A percentile compares a stretch with the other conserved stretches of the same genome.
These are phyloP conservation scores for Erysimum cheiranthoides DNA, from an alignment of 345 rosid species.

Conservation along the genomic window DNA sequence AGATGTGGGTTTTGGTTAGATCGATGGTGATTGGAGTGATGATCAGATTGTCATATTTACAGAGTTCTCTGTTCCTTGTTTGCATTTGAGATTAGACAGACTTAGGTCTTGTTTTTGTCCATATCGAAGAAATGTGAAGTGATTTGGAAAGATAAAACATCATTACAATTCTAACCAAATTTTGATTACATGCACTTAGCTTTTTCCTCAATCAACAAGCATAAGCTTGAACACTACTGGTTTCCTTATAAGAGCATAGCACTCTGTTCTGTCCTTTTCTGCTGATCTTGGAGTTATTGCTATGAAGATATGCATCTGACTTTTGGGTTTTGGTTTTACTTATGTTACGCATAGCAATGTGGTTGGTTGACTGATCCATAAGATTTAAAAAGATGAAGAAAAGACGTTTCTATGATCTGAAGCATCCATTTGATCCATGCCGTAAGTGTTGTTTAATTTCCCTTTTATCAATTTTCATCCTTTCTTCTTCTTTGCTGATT, in stretches of 20 bases:
- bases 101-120: not conserved
- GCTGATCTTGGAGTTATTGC: constrained; percentile 1
- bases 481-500: not conserved
- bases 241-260: not conserved
- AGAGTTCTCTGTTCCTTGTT: not conserved
- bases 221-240: not conserved
- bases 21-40: constrained; percentile 2
- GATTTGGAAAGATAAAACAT: not conserved
- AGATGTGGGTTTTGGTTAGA: constrained; percentile 17
- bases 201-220: not conserved
- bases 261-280: constrained; percentile 7
- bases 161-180: too few relatives aligned
- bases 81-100: constrained; percentile 5
- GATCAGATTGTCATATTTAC: not conserved
- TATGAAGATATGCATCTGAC: constrained; percentile 18
- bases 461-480: not conserved
- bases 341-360: constrained; percentile 16
- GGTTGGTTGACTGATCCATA: constrained; percentile 8
- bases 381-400: constrained; percentile 46
- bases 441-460: constrained; percentile 54
- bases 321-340: constrained; percentile 21
- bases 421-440: constrained; percentile 57
- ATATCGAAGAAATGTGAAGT: constrained; percentile 1
- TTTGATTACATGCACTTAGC: constrained; percentile 20
- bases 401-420: constrained; percentile 57